Evolutionary conservation across 129 eudicot species (phyloP).

Genomic region (Logfia minima): DNA sequence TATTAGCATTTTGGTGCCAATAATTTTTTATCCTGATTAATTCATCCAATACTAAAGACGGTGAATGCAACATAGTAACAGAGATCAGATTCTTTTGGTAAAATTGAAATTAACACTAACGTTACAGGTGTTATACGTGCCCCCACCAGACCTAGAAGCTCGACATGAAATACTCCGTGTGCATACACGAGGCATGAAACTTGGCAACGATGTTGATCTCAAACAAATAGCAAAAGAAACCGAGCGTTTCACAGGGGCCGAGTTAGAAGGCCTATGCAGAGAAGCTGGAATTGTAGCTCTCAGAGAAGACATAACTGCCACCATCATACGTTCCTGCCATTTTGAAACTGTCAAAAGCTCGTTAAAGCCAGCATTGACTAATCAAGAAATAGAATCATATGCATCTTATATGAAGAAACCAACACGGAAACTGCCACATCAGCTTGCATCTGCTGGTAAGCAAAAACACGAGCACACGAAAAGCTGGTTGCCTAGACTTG

Average conservation of each 20-base stretch:
- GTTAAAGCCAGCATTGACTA: constrained; percentile 59
- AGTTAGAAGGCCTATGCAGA: constrained; percentile 72
- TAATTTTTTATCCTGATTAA: neutral
- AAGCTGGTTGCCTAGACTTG: constrained; percentile 27
- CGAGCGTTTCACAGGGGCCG: constrained; percentile 89
- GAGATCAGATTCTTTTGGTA: neutral
- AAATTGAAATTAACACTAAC: constrained; percentile 13
- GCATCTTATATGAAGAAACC: constrained; percentile 57
- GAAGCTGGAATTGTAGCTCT: constrained; percentile 91
- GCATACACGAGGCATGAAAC: constrained; percentile 68
- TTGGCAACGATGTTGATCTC: constrained; percentile 62
- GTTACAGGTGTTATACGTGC: constrained; percentile 84
- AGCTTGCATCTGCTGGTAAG: constrained; percentile 16
- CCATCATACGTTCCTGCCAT: constrained; percentile 56
- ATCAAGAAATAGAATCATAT: constrained; percentile 54
- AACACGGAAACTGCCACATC: constrained; percentile 20
- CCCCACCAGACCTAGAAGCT: constrained; percentile 83
- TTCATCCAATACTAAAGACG: neutral
- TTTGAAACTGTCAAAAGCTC: constrained; percentile 60
- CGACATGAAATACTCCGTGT: constrained; percentile 78
- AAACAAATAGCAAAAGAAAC: constrained; percentile 71
- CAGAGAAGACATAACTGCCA: constrained; percentile 76
- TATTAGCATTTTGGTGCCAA: too few species aligned
- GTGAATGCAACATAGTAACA: neutral
- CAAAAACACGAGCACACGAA: constrained; percentile 14